Percentiles rank a stretch among this genome's conserved stretches.
Conservation (phyloP, 2,329 filamentous ascomycete species). For the Cladosporium sp. region DNA sequence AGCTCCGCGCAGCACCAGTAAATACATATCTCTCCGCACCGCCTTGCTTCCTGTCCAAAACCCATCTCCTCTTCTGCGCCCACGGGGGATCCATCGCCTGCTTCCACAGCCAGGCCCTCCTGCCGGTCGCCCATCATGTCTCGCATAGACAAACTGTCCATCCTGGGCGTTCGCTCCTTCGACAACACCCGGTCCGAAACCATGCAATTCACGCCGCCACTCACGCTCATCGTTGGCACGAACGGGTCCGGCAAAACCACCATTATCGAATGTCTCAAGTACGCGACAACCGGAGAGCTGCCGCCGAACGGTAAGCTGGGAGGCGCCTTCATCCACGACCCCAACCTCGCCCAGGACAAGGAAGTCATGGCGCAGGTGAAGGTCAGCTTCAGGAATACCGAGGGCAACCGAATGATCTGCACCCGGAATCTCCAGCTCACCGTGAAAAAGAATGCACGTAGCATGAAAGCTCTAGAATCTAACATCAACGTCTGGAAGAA, state of each 20-base stretch:
- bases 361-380: constrained; percentile 89
- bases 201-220: constrained; percentile 81
- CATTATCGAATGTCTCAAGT: constrained; percentile 97
- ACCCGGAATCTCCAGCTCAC: constrained; percentile 80
- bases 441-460: constrained; percentile 70
- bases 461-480: constrained; percentile 79
- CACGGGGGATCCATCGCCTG: not conserved
- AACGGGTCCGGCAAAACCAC: constrained; percentile 99
- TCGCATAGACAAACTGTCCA: constrained; percentile 82
- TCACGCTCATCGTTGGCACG: constrained; percentile 93
- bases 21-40: too few relatives aligned
- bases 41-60: not conserved
- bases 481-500: constrained; percentile 68
- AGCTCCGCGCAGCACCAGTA: too few relatives aligned
- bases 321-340: constrained; percentile 93
- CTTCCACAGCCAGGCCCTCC: not conserved
- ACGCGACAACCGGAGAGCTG: constrained; percentile 89
- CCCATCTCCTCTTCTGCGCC: not conserved
- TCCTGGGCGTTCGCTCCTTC: constrained; percentile 82
- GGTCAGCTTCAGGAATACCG: constrained; percentile 74
- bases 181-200: constrained; percentile 66
- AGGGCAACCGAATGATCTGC: constrained; percentile 71
- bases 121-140: constrained; percentile 33
- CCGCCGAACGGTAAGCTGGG: constrained; percentile 83
- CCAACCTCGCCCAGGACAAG: constrained; percentile 82